Percentiles rank a stretch among this genome's conserved stretches.
Conservation (phyloP, 1,284 basidiomycete genomes). For the Singerocomus inundabilis region DNA sequence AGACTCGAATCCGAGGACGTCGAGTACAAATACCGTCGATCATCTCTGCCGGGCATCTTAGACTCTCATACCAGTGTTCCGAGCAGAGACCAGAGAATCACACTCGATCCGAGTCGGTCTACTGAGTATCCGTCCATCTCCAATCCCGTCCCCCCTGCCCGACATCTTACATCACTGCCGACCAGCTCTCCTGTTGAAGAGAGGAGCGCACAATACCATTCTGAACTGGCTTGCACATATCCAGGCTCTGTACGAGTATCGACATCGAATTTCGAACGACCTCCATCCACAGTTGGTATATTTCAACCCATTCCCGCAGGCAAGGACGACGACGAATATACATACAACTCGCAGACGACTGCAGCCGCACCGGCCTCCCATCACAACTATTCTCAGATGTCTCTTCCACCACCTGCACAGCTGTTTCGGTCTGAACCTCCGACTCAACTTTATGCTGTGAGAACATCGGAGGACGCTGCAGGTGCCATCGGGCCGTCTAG, state of each 20-base stretch:
- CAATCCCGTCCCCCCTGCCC: constrained; percentile 2
- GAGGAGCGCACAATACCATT: constrained; percentile 17
- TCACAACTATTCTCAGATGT: constrained; percentile 24
- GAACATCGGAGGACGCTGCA: constrained; percentile 23
- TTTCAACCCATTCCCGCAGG: constrained; percentile 15
- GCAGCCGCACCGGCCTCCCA: constrained; percentile 12
- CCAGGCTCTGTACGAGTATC: constrained; percentile 20
- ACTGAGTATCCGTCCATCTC: constrained; percentile 12
- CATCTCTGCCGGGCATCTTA: constrained; percentile 26
- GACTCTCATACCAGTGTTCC: constrained; percentile 8
- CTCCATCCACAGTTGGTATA: constrained; percentile 16
- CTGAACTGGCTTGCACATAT: constrained; percentile 19
- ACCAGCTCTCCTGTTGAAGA: constrained; percentile 11
- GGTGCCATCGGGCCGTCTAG: constrained; percentile 34
- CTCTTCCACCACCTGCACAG: constrained; percentile 33
- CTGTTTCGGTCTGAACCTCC: constrained; percentile 31
- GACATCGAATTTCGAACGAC: constrained; percentile 17
- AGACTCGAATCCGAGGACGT: constrained; percentile 26
- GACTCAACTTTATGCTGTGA: constrained; percentile 33
- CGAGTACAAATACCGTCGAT: constrained; percentile 34
- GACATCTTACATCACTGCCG: constrained; percentile 2
- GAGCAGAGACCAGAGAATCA: constrained; percentile 16
- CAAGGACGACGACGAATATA: constrained; percentile 8
- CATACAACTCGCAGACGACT: constrained; percentile 12
- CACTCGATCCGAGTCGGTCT: constrained; percentile 18